Conservation (phyloP, 805 yeast genomes). For the Cyberlindnera suaveolens region DNA sequence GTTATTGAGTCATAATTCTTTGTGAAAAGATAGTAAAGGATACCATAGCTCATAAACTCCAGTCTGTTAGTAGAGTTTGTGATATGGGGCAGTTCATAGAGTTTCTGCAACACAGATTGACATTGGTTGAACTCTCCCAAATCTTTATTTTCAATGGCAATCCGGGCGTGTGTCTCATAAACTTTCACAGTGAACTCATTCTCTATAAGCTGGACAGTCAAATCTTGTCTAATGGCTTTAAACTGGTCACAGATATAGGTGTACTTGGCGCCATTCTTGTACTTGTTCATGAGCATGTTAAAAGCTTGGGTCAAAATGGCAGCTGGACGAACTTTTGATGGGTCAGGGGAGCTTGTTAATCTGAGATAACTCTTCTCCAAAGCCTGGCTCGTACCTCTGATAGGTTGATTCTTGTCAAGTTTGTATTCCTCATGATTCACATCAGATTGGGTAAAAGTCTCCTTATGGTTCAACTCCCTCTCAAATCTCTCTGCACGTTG, state of each 20-base stretch:
- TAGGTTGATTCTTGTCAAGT: slow-evolving; percentile 28
- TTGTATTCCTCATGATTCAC: slow-evolving; percentile 25
- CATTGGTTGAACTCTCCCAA: slow-evolving; percentile 95
- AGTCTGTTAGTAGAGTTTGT: slow-evolving; percentile 33
- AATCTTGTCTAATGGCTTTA: slow-evolving; percentile 87
- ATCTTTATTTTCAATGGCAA: slow-evolving; percentile 80
- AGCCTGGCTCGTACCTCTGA: slow-evolving; percentile 58
- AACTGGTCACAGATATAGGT: slow-evolving; percentile 82
- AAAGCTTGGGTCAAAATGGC: slow-evolving; percentile 53
- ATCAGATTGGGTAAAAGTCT: slow-evolving; percentile 17
- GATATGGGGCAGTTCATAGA: slow-evolving; percentile 44
- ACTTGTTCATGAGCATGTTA: slow-evolving; percentile 46
- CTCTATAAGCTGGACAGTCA: slow-evolving; percentile 85
- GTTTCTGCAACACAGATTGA: slow-evolving; percentile 66
- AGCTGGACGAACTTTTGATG: slow-evolving; percentile 73
- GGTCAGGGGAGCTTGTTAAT: slow-evolving; percentile 88
- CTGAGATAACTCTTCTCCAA: slow-evolving; percentile 79
- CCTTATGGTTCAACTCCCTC: slow-evolving; percentile 12
- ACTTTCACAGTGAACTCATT: slow-evolving; percentile 70
- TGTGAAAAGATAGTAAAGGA: slow-evolving; percentile 71
- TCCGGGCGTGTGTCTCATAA: slow-evolving; percentile 79
- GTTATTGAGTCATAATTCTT: slow-evolving; percentile 39
- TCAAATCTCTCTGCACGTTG: slow-evolving; percentile 33
- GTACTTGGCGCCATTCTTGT: slow-evolving; percentile 47
- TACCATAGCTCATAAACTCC: slow-evolving; percentile 69